Evolutionary conservation across 257 asterid genomes (phyloP).

Genomic region (Ophiorrhiza pumila): DNA sequence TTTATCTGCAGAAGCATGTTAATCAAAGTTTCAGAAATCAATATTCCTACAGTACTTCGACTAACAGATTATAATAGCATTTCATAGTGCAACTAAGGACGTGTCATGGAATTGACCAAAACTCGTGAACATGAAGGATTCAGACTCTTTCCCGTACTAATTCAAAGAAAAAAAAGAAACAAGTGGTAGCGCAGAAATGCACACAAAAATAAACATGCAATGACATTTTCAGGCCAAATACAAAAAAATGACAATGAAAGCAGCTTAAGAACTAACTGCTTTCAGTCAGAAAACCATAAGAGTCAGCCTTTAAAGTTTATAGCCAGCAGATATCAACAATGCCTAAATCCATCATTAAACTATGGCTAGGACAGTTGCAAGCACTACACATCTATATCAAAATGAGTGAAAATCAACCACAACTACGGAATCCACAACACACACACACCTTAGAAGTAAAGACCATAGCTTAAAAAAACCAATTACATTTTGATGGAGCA

Average conservation of each 20-base stretch:
- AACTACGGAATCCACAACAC: neutral
- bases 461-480: neutral
- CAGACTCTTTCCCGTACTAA: neutral
- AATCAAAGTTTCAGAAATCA: constrained; percentile 10
- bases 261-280: neutral
- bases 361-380: neutral
- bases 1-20: constrained; percentile 52
- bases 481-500: neutral
- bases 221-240: neutral
- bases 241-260: neutral
- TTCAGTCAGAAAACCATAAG: neutral
- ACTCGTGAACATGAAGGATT: neutral
- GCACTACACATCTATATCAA: neutral
- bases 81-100: neutral
- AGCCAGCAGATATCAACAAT: constrained; percentile 1
- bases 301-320: neutral
- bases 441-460: neutral
- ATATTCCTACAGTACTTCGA: neutral
- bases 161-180: neutral
- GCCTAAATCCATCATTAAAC: neutral
- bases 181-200: neutral
- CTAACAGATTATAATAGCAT: neutral
- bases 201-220: neutral
- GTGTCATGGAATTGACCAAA: neutral
- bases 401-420: neutral